Percentiles rank a stretch among this genome's conserved stretches.
These are phyloP conservation scores for Malassezia furfur DNA, from an alignment of 1,284 basidiomycete species.

Conservation along the genomic window DNA sequence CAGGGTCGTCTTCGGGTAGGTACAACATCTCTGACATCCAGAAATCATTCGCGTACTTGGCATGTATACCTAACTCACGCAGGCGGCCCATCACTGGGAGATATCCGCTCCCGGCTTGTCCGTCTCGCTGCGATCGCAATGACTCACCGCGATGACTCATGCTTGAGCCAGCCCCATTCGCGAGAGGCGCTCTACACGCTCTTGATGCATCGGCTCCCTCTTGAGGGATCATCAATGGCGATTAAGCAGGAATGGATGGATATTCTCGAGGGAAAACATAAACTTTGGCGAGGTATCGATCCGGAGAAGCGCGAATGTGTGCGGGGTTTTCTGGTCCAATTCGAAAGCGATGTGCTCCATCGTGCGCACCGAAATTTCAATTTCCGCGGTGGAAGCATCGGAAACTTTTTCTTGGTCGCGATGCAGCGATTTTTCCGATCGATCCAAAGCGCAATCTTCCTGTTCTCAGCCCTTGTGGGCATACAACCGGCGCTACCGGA, in stretches of 20 bases:
- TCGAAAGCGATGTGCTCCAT: constrained; percentile 74
- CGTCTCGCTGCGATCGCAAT: constrained; percentile 64
- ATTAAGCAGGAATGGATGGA: constrained; percentile 83
- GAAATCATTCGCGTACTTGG: constrained; percentile 37
- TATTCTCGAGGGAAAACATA: constrained; percentile 79
- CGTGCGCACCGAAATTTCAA: constrained; percentile 55
- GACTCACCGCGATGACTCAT: constrained; percentile 37
- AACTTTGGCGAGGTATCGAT: constrained; percentile 78
- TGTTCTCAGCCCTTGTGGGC: constrained; percentile 83
- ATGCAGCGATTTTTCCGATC: constrained; percentile 41
- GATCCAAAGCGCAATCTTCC: constrained; percentile 75
- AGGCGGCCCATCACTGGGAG: constrained; percentile 43
- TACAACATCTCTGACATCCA: not conserved
- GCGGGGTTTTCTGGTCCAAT: constrained; percentile 62
- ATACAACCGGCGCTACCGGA: constrained; percentile 36
- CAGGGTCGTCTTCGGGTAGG: constrained; percentile 15
- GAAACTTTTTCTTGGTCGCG: constrained; percentile 40
- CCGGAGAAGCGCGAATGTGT: constrained; percentile 84
- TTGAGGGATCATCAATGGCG: constrained; percentile 59
- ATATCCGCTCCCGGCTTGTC: constrained; percentile 65
- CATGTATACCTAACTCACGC: not conserved
- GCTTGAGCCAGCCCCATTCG: constrained; percentile 50
- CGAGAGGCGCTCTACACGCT: constrained; percentile 60
- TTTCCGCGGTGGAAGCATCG: constrained; percentile 40
- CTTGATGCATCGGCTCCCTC: constrained; percentile 69